Percentiles rank a stretch among this genome's conserved stretches.
Evolutionary conservation across 768 basidiomycete genomes (phyloP).

Genomic region (Termitomyces sp.): DNA sequence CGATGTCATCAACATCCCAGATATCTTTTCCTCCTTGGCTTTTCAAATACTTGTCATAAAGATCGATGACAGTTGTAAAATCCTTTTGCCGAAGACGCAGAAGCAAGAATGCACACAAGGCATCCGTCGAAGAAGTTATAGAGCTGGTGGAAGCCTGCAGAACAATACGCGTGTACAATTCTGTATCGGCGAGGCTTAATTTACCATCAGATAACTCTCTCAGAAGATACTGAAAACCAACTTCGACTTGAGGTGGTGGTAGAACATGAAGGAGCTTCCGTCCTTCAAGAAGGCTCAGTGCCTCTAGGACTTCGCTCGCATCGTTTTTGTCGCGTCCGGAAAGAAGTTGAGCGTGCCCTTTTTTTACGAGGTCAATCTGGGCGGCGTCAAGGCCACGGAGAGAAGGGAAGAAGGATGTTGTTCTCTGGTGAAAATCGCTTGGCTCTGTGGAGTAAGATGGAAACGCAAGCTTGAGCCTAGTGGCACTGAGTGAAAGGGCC

Average conservation of each 20-base stretch:
- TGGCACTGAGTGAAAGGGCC: neutral
- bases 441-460: neutral
- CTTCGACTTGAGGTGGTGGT: conserved; percentile 32
- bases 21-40: conserved; percentile 17
- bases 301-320: conserved; percentile 16
- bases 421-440: conserved; percentile 8
- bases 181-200: conserved; percentile 23
- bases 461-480: neutral
- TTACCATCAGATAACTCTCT: conserved; percentile 16
- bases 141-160: conserved; percentile 39
- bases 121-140: conserved; percentile 32
- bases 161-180: conserved; percentile 40
- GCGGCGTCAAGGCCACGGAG: conserved; percentile 10
- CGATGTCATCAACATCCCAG: conserved; percentile 15
- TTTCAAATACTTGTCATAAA: conserved; percentile 36
- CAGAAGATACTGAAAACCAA: conserved; percentile 30
- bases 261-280: conserved; percentile 40
- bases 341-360: conserved; percentile 31
- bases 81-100: conserved; percentile 35
- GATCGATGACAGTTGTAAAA: conserved; percentile 32
- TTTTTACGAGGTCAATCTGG: conserved; percentile 20
- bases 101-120: conserved; percentile 46
- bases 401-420: conserved; percentile 6
- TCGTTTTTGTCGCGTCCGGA: conserved; percentile 31
- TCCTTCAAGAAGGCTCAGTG: conserved; percentile 40